phyloP scores from a whole-genome alignment of 208 protist genomes.

The Leishmania mexicana region DNA sequence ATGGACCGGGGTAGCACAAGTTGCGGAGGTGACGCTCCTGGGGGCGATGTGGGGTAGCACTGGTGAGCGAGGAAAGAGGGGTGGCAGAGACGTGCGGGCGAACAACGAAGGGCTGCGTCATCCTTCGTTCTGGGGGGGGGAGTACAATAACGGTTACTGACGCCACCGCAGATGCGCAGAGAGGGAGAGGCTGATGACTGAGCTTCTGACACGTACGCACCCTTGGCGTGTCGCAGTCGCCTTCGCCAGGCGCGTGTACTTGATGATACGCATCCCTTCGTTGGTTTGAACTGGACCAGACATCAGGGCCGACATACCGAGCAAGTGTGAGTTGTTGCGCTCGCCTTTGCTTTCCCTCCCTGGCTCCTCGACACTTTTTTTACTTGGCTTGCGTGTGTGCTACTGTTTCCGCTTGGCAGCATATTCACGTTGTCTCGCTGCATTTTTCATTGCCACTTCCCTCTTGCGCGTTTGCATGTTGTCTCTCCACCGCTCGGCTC shows the following conservation, averaged over 20 bases:
- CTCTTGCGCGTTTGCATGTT: background rate
- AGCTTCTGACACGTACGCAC: background rate
- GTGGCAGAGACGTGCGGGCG: no score
- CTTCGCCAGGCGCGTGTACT: background rate
- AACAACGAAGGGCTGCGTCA: no score
- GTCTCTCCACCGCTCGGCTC: background rate
- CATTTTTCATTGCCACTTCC: background rate
- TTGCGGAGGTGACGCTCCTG: background rate
- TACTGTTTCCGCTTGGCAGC: background rate
- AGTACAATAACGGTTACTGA: background rate
- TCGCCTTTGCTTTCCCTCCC: background rate
- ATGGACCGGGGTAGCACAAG: background rate
- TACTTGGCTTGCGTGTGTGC: background rate
- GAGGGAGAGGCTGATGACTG: background rate
- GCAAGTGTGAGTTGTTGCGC: background rate
- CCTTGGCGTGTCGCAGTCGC: no score
- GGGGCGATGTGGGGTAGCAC: background rate
- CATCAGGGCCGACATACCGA: background rate
- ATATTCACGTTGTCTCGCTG: background rate
- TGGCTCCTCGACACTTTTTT: background rate
- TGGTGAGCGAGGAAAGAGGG: background rate
- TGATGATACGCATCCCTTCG: background rate
- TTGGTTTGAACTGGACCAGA: background rate
- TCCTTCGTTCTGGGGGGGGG: background rate
- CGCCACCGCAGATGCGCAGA: background rate